phyloP scores from a whole-genome alignment of 2,329 filamentous ascomycete species.

The Aspergillus intermedius region DNA sequence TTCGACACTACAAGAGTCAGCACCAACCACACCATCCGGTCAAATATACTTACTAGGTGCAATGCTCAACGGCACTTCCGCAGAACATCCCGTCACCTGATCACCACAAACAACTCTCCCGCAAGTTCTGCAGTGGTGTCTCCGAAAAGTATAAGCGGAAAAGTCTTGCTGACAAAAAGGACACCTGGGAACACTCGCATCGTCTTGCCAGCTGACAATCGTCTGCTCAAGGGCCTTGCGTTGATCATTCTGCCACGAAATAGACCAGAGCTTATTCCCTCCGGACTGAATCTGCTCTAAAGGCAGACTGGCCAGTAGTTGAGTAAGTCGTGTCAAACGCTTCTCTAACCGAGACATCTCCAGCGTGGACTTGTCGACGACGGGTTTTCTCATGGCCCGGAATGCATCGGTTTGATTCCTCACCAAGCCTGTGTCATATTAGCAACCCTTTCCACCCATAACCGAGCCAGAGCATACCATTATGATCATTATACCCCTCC shows the following conservation, averaged over 20 bases:
- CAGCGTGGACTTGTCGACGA: conserved; percentile 75
- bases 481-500: conserved; percentile 89
- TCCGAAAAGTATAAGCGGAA: conserved; percentile 80
- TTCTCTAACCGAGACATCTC: conserved; percentile 90
- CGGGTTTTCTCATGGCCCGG: conserved; percentile 62
- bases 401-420: conserved; percentile 70
- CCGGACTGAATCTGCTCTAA: conserved; percentile 55
- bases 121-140: conserved; percentile 92
- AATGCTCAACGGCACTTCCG: conserved; percentile 74
- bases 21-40: neutral
- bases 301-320: conserved; percentile 69
- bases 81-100: conserved; percentile 73
- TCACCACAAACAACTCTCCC: conserved; percentile 91
- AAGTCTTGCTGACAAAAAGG: conserved; percentile 97
- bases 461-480: conserved; percentile 36
- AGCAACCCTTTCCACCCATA: neutral
- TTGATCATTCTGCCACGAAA: conserved; percentile 64
- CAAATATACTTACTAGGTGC: conserved; percentile 48
- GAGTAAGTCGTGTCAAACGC: conserved; percentile 80
- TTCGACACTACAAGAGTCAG: conserved; percentile 28
- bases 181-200: conserved; percentile 69
- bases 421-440: conserved; percentile 45
- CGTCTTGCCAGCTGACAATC: conserved; percentile 92
- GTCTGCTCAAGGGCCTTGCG: conserved; percentile 82
- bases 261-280: conserved; percentile 41